Evolutionary conservation across 2,329 filamentous ascomycete genomes (phyloP).

Genomic region (Metarhizium album): DNA sequence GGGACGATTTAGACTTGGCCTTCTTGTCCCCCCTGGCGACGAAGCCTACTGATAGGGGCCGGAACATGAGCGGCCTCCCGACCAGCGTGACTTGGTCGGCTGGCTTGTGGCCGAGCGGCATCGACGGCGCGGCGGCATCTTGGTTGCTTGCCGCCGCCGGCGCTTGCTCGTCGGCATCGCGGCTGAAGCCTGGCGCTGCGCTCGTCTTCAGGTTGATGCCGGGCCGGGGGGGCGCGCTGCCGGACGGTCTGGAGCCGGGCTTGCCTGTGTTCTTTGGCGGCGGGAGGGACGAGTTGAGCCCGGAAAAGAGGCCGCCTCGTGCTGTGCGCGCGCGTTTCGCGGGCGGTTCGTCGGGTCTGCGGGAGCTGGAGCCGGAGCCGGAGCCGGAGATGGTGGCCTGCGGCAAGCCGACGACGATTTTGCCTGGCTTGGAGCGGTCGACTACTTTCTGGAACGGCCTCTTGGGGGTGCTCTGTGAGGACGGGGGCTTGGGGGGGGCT

Average conservation of each 20-base stretch:
- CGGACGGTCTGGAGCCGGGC: slow-evolving; percentile 13
- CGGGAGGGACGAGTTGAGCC: slow-evolving; percentile 79
- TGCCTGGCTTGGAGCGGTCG: slow-evolving; percentile 69
- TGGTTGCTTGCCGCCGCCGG: slow-evolving; percentile 15
- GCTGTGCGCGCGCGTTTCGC: slow-evolving; percentile 57
- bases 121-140: slow-evolving; percentile 33
- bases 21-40: slow-evolving; percentile 61
- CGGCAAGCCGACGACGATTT: slow-evolving; percentile 73
- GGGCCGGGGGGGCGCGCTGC: slow-evolving; percentile 21
- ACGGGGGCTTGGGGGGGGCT: slow-evolving; percentile 16
- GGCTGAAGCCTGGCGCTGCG: slow-evolving; percentile 68
- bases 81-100: slow-evolving; percentile 57
- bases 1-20: slow-evolving; percentile 11
- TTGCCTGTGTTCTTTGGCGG: slow-evolving; percentile 57
- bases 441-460: slow-evolving; percentile 69
- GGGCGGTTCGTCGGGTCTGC: slow-evolving; percentile 33
- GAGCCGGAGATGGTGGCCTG: too few relatives aligned
- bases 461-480: slow-evolving; percentile 27
- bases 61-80: slow-evolving; percentile 79
- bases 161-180: slow-evolving; percentile 30
- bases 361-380: too few relatives aligned
- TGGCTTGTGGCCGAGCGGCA: slow-evolving; percentile 45
- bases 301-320: slow-evolving; percentile 55
- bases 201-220: slow-evolving; percentile 69
- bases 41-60: slow-evolving; percentile 73